Evolutionary conservation across 2,329 filamentous ascomycete genomes (phyloP), one percentile per base, ranked within the genome.

Genomic region (Epichloe festucae): DNA sequence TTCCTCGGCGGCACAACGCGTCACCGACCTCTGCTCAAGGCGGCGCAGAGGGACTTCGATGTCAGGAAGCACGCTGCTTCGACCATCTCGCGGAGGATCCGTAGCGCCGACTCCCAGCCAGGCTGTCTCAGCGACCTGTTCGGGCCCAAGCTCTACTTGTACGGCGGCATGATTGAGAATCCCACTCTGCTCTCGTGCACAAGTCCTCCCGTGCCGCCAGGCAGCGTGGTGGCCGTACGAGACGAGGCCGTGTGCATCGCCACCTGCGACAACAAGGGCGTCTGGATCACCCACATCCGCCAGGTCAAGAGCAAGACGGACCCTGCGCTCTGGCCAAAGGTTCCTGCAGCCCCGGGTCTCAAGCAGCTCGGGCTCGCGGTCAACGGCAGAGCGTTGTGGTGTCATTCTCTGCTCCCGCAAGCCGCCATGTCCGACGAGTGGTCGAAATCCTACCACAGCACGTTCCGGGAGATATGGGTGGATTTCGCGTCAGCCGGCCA

Each of bases 261-360:
- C 5, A 68, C 69, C 1, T 61, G 61, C 39, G 69, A 72, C 46
- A 61, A 63, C 43, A 67, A 65, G 31, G 69, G 67, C 35, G 53
- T 72, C 43, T 72, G 69, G 69, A 66, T 72, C 53, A 68, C 67
- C 0, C 68, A 71, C 51, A 51, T 69, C 7, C 64, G 69, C 19
- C 62, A 66, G 5, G 60, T 66, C 45, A 71, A 70, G 60, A 58
- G 58, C 46, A 69, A 66, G 55, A 54, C 57, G 8, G 68, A 70
- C 54, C 56, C 60, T 27, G 62, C 66, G 19, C 59, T 71, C 7
- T 70, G 67, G 67, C 69, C 69, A 27, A 72, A 72, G 49, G 64
- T 70, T 0, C 67, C 68, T 0, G 68, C 69, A 0, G 61, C 63
- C 2, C 56, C 57, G 5, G 64, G 67, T 4, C 61, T 72, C 12